These are phyloP conservation scores for Daphne laureola DNA, from an alignment of 441 rosid species.

Conservation along the genomic window DNA sequence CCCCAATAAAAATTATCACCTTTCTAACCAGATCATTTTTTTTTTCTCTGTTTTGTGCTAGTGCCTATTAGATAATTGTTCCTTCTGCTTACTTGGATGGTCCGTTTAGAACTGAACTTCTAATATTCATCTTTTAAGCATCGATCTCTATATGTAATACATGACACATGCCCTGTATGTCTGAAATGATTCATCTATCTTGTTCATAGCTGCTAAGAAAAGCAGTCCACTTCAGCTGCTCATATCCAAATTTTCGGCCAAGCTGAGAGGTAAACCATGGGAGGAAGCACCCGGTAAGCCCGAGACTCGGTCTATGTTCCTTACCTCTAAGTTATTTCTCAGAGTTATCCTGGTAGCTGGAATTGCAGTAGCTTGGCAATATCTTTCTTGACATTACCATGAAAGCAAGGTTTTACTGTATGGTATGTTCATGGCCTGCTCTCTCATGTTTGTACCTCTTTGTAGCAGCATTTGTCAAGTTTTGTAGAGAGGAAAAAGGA, in stretches of 20 bases:
- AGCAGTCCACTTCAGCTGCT: slow-evolving; percentile 31
- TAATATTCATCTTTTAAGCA: no score
- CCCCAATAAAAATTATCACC: no score
- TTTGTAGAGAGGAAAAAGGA: no score
- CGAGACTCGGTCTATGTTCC: slow-evolving; percentile 25
- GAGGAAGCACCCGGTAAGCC: slow-evolving; percentile 24
- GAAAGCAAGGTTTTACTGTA: slow-evolving; percentile 13
- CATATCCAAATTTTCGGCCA: slow-evolving; percentile 43
- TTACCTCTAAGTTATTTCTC: slow-evolving; percentile 40
- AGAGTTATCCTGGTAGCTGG: slow-evolving; percentile 57
- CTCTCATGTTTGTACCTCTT: no score
- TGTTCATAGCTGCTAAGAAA: slow-evolving; percentile 34
- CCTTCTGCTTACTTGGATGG: no score
- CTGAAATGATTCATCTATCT: slow-evolving; percentile 5
- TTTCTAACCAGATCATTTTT: no score
- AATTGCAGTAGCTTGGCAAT: slow-evolving; percentile 63
- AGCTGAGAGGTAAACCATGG: slow-evolving; percentile 49
- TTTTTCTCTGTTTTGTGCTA: no score
- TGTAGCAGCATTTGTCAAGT: no score
- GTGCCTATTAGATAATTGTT: no score
- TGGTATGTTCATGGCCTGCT: slow-evolving; percentile 6
- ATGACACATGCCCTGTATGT: background rate
- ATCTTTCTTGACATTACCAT: slow-evolving; percentile 16
- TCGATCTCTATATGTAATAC: no score
- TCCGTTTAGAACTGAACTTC: no score